A percentile compares a stretch with the other conserved stretches of the same genome.
Evolutionary conservation across 352 stramenopile species (phyloP).

Genomic region (Globisporangium recalcitrans): DNA sequence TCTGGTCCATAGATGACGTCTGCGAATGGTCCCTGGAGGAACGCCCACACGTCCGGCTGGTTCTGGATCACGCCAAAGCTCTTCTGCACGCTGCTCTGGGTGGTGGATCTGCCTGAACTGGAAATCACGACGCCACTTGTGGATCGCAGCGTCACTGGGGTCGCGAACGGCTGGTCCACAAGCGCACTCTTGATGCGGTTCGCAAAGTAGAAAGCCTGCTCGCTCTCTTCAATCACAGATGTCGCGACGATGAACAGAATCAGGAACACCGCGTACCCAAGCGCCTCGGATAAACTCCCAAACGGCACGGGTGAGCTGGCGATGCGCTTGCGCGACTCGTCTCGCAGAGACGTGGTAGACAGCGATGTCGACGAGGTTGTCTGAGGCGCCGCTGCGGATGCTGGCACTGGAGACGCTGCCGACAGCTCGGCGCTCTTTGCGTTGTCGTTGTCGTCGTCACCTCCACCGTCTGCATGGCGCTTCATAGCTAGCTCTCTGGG

Average conservation of each 20-base stretch:
- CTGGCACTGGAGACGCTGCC: neutral
- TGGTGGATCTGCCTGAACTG: neutral
- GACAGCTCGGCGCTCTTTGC: conserved; percentile 6
- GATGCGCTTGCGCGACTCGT: conserved; percentile 28
- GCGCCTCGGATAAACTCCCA: conserved; percentile 43
- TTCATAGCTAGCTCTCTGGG: conserved; percentile 16
- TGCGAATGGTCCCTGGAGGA: conserved; percentile 53
- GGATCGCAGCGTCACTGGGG: conserved; percentile 12
- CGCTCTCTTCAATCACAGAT: conserved; percentile 36
- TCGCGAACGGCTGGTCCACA: conserved; percentile 41
- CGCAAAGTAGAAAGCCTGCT: conserved; percentile 59
- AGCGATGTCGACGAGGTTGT: neutral
- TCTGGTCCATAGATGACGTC: conserved; percentile 43
- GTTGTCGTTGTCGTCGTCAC: neutral
- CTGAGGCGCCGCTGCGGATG: neutral
- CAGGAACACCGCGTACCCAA: conserved; percentile 47
- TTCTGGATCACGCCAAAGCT: conserved; percentile 52
- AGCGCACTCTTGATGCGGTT: conserved; percentile 47
- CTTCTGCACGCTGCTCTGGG: conserved; percentile 24
- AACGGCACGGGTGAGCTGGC: conserved; percentile 34
- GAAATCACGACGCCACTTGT: conserved; percentile 13
- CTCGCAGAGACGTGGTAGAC: neutral
- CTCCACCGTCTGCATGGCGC: conserved; percentile 25
- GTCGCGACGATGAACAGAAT: conserved; percentile 54
- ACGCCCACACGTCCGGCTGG: conserved; percentile 53